Evolutionary conservation across 441 rosid species (phyloP), one percentile per base, ranked within the genome.

Genomic region (Geranium incanum): DNA sequence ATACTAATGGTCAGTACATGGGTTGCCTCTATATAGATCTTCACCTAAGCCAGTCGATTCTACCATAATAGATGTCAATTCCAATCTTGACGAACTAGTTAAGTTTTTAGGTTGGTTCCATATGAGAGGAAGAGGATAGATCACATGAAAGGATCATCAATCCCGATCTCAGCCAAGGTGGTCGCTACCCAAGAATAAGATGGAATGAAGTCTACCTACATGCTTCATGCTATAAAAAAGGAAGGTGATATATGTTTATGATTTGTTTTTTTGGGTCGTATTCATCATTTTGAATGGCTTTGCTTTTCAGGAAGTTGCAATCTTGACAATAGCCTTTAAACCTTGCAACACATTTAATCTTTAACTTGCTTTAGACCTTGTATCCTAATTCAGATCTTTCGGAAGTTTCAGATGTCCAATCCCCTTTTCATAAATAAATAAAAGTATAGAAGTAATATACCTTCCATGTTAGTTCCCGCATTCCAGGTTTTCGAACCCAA

Each of bases 381-480:
- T 11, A 15, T 48, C 16, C 33, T 23, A 23, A 23, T 23, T 23
- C 33, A 23, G 8, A 43, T n/a, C 16, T 50, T 5, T 13, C 59
- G 3, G 59, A 50, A 50, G 6, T 50, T 50, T 9, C 59, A 50
- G 59, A 16, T 50, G 59, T 50, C 59, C 59, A 50, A 50, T 50
- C 18, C 59, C 18, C 59, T 50, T 50, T 50, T 50, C 59, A 50
- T 45, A n/a, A 11, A 45, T n/a, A 50, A 50, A 72, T 39, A 72
- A 72, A 57, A 28, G 59, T 12, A 23, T 64, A 3, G 41, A 12
- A 3, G 39, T 52, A 28, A 21, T 76, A 94, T 64, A 64, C 99
- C 97, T 94, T 94, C 99, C 99, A 94, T 76, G 89, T 75, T 41
- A 90, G 86, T n/a, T 82, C 84, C 81, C 99, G 85, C 85, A 86